Evolutionary conservation across 2,329 filamentous ascomycete genomes (phyloP), one percentile per base, ranked within the genome.

Genomic region (Helminthosporium solani): DNA sequence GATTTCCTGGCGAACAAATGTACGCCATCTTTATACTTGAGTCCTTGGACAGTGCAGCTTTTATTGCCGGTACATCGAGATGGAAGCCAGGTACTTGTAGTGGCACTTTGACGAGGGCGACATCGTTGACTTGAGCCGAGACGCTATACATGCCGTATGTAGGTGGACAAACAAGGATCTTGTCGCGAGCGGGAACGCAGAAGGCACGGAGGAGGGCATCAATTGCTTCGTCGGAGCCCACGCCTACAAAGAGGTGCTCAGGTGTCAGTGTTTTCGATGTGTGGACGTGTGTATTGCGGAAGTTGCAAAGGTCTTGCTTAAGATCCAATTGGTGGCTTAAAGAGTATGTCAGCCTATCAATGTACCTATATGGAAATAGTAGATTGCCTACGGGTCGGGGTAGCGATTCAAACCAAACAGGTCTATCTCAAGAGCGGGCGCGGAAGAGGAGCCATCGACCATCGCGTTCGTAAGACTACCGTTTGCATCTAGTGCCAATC

Each of bases 81-180:
- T 78, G 78, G 70, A 97, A 99, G 3, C 72, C 76, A 1, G 88
- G 85, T 1, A 84, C 81, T 38, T 88, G 79, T 18, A 97, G 77
- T 0, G 91, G 90, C n/a, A 97, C 84, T 67, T 87, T 89, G 58
- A 95, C 86, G 20, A 97, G 82, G 36, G 80, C 80, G 16, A 99
- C 79, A 65, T 97, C 94, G 75, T 99, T 99, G 57, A 96, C 86
- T 67, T 95, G 87, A 1, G 94, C 94, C 6, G 89, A 95, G 15
- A 99, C 94, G 37, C 83, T 78, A 76, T 99, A 99, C 94, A 99
- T 99, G 73, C 94, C 94, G 70, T 99, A 99, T 0, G 94, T 99
- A 1, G 94, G 94, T 15, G 94, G 94, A 66, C 92, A 97, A 33
- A 90, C 92, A 28, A 99, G 81, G 66, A 99, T 95, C 66, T 88